Evolutionary conservation across 139 green algal species (phyloP).

Genomic region (Pseudopediastrum boryanum): DNA sequence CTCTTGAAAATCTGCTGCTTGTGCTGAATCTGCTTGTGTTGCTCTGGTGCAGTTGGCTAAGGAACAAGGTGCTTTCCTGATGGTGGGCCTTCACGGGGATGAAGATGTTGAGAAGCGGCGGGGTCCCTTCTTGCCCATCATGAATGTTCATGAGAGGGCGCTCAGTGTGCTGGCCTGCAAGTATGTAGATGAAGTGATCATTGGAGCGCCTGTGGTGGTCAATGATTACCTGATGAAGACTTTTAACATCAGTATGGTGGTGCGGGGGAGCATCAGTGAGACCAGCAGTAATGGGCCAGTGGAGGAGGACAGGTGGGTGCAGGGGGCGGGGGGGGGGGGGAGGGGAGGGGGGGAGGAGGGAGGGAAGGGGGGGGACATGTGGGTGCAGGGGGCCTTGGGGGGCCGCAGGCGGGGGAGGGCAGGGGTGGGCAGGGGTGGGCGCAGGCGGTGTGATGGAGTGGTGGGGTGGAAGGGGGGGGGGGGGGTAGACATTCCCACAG

Average conservation of each 20-base stretch:
- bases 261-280: slow-evolving; percentile 80
- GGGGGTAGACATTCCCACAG: too few relatives aligned
- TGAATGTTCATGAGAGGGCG: slow-evolving; percentile 96
- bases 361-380: too few relatives aligned
- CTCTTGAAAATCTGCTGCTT: background rate
- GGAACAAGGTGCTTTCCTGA: slow-evolving; percentile 91
- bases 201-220: slow-evolving; percentile 57
- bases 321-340: too few relatives aligned
- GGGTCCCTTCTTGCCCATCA: slow-evolving; percentile 93
- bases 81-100: slow-evolving; percentile 97
- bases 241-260: slow-evolving; percentile 96
- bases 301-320: slow-evolving; percentile 48
- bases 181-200: slow-evolving; percentile 94
- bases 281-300: slow-evolving; percentile 40
- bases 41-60: slow-evolving; percentile 63
- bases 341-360: too few relatives aligned
- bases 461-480: too few relatives aligned
- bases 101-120: slow-evolving; percentile 84
- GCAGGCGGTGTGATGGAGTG: too few relatives aligned
- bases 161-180: slow-evolving; percentile 95
- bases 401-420: too few relatives aligned
- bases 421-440: too few relatives aligned
- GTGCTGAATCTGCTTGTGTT: background rate
- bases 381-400: too few relatives aligned
- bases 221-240: slow-evolving; percentile 92